phyloP scores from a whole-genome alignment of 164 flowering plant genomes.

The Stephania japonica region DNA sequence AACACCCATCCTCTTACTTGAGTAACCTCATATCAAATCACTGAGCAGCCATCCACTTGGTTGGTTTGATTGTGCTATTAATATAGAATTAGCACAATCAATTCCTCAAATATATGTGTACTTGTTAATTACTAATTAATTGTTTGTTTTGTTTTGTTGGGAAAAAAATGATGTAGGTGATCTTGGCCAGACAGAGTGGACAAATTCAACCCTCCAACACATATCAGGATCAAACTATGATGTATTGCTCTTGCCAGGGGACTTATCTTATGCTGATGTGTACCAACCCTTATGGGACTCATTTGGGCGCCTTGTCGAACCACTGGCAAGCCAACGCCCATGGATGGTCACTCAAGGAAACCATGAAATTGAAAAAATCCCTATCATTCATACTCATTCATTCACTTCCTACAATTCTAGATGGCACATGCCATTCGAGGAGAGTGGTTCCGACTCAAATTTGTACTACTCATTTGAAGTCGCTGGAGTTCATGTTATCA shows the following conservation, averaged over 20 bases:
- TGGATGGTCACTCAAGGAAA: constrained; percentile 96
- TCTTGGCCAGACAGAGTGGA: constrained; percentile 85
- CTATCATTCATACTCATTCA: constrained; percentile 22
- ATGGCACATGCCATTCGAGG: constrained; percentile 76
- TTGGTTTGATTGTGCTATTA: no score
- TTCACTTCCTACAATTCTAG: constrained; percentile 76
- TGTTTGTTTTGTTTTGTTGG: no score
- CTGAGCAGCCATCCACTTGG: no score
- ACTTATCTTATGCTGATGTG: constrained; percentile 69
- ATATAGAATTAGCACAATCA: no score
- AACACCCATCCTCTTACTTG: no score
- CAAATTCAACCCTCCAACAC: constrained; percentile 64
- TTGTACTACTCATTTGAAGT: constrained; percentile 82
- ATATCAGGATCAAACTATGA: constrained; percentile 51
- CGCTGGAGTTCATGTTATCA: constrained; percentile 61
- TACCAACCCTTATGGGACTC: constrained; percentile 67
- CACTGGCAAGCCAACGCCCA: constrained; percentile 69
- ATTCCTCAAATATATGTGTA: no score
- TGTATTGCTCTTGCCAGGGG: constrained; percentile 68
- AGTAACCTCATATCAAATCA: no score
- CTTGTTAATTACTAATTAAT: no score
- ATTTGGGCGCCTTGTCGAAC: constrained; percentile 72
- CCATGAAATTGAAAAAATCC: constrained; percentile 69
- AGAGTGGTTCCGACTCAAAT: constrained; percentile 66
- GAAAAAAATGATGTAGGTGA: constrained; percentile 41